These are phyloP conservation scores for Ocimum tenuiflorum DNA, from an alignment of 257 asterid species.

Conservation along the genomic window DNA sequence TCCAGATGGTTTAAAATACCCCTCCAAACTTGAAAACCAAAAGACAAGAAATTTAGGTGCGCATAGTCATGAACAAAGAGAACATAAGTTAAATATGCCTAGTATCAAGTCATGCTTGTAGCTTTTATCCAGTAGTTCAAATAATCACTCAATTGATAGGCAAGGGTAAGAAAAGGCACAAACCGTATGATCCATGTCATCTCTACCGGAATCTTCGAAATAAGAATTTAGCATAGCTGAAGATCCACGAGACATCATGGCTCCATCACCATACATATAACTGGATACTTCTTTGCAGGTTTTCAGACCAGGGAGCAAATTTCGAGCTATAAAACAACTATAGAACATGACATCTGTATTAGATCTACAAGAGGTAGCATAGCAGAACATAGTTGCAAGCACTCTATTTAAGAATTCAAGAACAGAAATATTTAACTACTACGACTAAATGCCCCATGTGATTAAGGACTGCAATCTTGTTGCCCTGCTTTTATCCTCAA, in stretches of 20 bases:
- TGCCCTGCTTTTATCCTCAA: background rate
- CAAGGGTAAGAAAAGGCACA: slow-evolving; percentile 26
- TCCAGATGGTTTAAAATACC: background rate
- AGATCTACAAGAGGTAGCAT: slow-evolving; percentile 14
- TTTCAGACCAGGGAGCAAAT: slow-evolving; percentile 81
- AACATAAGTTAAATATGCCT: background rate
- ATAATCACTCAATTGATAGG: background rate
- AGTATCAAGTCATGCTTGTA: background rate
- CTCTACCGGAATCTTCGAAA: slow-evolving; percentile 47
- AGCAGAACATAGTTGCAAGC: background rate
- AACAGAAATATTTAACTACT: background rate
- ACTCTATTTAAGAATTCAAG: background rate
- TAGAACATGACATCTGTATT: slow-evolving; percentile 17
- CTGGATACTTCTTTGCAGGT: slow-evolving; percentile 77
- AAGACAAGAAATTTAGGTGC: background rate
- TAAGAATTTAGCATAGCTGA: slow-evolving; percentile 33
- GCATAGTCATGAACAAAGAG: background rate
- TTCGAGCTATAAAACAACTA: slow-evolving; percentile 93
- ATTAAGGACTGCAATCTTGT: background rate
- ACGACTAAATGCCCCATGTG: background rate
- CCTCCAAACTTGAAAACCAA: slow-evolving; percentile 8
- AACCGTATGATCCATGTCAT: slow-evolving; percentile 54
- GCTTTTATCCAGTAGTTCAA: background rate
- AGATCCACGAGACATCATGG: slow-evolving; percentile 43
- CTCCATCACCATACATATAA: slow-evolving; percentile 66